phyloP scores from a whole-genome alignment of 1,139 yeast species.

The Fermentozyma sake region DNA sequence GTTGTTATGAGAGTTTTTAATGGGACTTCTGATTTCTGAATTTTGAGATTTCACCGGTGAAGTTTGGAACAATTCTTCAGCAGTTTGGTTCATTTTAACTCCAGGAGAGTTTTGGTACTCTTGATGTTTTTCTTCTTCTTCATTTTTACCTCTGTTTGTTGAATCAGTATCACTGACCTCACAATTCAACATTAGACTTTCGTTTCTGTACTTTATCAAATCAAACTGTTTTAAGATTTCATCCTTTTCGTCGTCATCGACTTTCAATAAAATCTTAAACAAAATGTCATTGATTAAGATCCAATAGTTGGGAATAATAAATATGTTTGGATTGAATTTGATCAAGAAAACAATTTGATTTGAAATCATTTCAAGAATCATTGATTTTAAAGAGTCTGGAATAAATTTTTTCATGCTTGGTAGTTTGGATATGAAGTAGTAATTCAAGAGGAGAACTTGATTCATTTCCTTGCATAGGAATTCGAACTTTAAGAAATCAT shows the following conservation, averaged over 20 bases:
- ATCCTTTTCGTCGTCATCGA: conserved; percentile 25
- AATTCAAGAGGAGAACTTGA: conserved; percentile 46
- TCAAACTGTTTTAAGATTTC: conserved; percentile 50
- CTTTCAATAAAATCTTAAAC: conserved; percentile 27
- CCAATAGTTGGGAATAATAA: conserved; percentile 80
- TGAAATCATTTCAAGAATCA: conserved; percentile 22
- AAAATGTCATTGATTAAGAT: conserved; percentile 45
- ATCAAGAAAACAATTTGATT: conserved; percentile 47
- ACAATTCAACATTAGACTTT: conserved; percentile 63
- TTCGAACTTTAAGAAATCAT: conserved; percentile 50
- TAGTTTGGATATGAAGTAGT: conserved; percentile 24
- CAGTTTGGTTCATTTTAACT: background rate
- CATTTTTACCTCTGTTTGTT: too few relatives aligned
- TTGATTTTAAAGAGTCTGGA: conserved; percentile 15
- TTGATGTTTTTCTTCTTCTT: conserved; percentile 19
- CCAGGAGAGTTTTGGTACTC: conserved; percentile 1
- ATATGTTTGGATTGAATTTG: conserved; percentile 58
- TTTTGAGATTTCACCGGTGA: too few relatives aligned
- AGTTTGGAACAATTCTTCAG: background rate
- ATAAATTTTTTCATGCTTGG: conserved; percentile 2
- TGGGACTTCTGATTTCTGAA: too few relatives aligned
- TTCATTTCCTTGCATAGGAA: conserved; percentile 57
- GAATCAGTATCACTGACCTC: too few relatives aligned
- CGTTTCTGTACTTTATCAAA: conserved; percentile 62
- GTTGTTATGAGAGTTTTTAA: too few relatives aligned